These are phyloP conservation scores for Salix caprea DNA, from an alignment of 345 rosid genomes.

Conservation along the genomic window DNA sequence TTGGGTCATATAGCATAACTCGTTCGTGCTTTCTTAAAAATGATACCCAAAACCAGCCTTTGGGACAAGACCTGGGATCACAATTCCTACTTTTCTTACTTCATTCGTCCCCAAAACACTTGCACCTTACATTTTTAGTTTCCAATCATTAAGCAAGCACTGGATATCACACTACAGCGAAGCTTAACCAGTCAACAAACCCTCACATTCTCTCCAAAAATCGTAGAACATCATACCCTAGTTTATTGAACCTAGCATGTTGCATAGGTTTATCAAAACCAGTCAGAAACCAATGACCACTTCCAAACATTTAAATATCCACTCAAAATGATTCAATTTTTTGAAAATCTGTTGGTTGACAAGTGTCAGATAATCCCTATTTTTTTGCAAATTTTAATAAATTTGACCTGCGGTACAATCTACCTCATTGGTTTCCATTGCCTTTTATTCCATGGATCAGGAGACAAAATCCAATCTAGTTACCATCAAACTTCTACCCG, in stretches of 20 bases:
- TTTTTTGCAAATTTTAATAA: neutral
- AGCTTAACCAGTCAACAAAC: neutral
- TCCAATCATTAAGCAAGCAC: neutral
- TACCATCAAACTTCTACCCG: neutral
- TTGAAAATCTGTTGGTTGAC: neutral
- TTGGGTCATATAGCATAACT: neutral
- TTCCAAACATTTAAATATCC: neutral
- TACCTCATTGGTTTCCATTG: neutral
- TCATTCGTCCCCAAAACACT: neutral
- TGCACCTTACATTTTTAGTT: neutral
- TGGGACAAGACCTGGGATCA: neutral
- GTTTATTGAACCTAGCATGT: neutral
- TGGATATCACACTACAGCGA: neutral
- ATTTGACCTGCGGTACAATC: neutral
- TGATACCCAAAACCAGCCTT: neutral
- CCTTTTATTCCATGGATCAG: neutral
- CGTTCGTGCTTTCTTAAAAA: neutral
- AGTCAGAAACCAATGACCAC: no score
- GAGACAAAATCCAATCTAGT: neutral
- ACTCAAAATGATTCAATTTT: neutral
- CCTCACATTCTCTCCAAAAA: neutral
- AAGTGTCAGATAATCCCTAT: neutral
- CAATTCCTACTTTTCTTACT: neutral
- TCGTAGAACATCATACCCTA: neutral
- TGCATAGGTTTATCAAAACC: neutral